These are phyloP conservation scores for Paecilomyces fulvus DNA, from an alignment of 2,329 filamentous ascomycete species.

Conservation along the genomic window DNA sequence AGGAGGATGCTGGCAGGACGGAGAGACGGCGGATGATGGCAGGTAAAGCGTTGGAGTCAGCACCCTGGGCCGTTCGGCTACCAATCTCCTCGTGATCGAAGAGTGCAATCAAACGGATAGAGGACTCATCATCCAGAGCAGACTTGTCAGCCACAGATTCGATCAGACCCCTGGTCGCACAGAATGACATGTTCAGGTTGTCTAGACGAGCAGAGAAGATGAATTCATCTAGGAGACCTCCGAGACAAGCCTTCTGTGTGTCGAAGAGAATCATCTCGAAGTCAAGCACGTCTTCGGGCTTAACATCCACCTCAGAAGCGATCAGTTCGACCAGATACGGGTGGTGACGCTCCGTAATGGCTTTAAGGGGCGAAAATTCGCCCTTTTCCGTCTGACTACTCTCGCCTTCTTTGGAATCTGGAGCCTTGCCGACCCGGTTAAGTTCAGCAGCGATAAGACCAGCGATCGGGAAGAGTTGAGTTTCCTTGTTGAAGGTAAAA, in stretches of 20 bases:
- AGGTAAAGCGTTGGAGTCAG: conserved; percentile 84
- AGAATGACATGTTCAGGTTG: conserved; percentile 95
- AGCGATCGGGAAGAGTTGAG: conserved; percentile 86
- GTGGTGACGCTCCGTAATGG: conserved; percentile 76
- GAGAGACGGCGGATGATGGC: conserved; percentile 79
- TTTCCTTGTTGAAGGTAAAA: conserved; percentile 96
- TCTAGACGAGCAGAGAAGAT: conserved; percentile 94
- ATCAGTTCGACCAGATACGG: conserved; percentile 78
- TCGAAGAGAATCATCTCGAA: conserved; percentile 98
- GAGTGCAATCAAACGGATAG: conserved; percentile 83
- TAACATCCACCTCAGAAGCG: conserved; percentile 65
- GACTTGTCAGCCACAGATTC: conserved; percentile 58
- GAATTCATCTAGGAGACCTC: conserved; percentile 85
- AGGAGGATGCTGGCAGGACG: conserved; percentile 57
- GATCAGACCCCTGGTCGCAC: conserved; percentile 76
- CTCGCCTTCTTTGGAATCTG: conserved; percentile 26
- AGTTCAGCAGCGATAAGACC: conserved; percentile 82
- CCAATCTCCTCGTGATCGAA: conserved; percentile 99
- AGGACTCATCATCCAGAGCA: conserved; percentile 64
- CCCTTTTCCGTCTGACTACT: conserved; percentile 31
- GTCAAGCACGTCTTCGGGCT: conserved; percentile 67
- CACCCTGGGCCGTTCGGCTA: conserved; percentile 83
- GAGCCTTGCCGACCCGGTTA: conserved; percentile 55
- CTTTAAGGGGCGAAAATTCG: conserved; percentile 67
- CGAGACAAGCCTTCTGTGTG: conserved; percentile 81